A percentile compares a stretch with the other conserved stretches of the same genome.
phyloP scores from a whole-genome alignment of 176 grass and related monocot species.

The Carex kokanica region DNA sequence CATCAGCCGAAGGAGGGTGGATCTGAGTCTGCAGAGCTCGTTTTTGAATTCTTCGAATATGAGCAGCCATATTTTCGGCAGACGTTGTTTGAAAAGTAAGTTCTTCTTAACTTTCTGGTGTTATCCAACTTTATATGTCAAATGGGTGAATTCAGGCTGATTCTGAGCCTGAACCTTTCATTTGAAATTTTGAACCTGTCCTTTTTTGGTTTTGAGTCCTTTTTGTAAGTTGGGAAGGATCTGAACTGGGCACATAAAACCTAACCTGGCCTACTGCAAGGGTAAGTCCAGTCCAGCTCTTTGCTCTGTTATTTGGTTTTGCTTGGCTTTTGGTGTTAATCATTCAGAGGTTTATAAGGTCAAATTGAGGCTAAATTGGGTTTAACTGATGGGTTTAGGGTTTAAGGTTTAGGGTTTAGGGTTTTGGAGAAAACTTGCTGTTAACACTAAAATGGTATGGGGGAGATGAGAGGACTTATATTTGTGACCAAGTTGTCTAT shows the following conservation, averaged over 20 bases:
- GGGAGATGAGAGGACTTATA: neutral
- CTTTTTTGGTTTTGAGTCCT: neutral
- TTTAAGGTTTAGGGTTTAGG: no score
- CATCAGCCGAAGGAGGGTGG: constrained; percentile 19
- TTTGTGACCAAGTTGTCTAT: neutral
- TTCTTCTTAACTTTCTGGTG: neutral
- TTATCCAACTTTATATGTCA: neutral
- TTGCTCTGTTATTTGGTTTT: no score
- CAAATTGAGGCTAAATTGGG: neutral
- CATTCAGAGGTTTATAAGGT: neutral
- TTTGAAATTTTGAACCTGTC: neutral
- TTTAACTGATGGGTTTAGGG: neutral
- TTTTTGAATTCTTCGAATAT: constrained; percentile 90
- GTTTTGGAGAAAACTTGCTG: neutral
- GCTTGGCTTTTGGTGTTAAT: no score
- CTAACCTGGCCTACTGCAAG: neutral
- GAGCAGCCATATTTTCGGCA: constrained; percentile 62
- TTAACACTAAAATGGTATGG: neutral
- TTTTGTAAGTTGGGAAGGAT: neutral
- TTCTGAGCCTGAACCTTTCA: neutral
- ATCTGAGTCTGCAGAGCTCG: constrained; percentile 42
- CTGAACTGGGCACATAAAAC: neutral
- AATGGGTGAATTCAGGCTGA: neutral
- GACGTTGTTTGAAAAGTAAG: constrained; percentile 73
- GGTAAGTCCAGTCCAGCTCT: neutral